These are phyloP conservation scores for Quillaja saponaria DNA, from an alignment of 306 rosid species.

Conservation along the genomic window DNA sequence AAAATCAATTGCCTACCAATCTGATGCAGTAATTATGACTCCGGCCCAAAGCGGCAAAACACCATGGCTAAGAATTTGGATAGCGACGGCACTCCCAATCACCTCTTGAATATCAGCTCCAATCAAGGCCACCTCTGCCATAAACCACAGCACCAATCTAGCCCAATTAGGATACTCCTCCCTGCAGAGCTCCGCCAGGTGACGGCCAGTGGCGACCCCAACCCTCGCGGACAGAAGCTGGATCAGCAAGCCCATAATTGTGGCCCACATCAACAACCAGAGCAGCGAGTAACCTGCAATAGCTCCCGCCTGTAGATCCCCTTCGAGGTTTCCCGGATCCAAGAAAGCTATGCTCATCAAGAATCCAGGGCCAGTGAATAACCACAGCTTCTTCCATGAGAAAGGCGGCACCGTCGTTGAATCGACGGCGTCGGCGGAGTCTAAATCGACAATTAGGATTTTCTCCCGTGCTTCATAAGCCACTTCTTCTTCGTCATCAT, in stretches of 20 bases:
- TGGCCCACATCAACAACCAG: conserved; percentile 89
- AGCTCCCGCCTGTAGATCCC: conserved; percentile 89
- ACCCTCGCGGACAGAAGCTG: conserved; percentile 69
- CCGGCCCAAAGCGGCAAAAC: conserved; percentile 82
- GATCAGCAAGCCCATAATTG: conserved; percentile 71
- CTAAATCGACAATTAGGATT: conserved; percentile 53
- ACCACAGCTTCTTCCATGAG: conserved; percentile 84
- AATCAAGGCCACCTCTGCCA: conserved; percentile 92
- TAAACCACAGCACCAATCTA: conserved; percentile 61
- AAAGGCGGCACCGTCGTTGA: conserved; percentile 48
- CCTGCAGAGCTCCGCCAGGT: conserved; percentile 80
- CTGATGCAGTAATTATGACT: conserved; percentile 79
- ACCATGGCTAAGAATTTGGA: conserved; percentile 77
- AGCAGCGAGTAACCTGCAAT: conserved; percentile 81
- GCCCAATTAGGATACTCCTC: conserved; percentile 86
- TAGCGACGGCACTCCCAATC: conserved; percentile 89
- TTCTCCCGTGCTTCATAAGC: conserved; percentile 80
- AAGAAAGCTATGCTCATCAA: conserved; percentile 87
- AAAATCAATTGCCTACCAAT: conserved; percentile 51
- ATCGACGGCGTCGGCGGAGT: conserved; percentile 33
- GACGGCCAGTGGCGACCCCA: conserved; percentile 82
- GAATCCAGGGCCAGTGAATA: conserved; percentile 84
- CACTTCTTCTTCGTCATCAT: conserved; percentile 40
- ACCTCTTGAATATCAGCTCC: conserved; percentile 96
- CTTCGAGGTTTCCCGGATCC: conserved; percentile 92